phyloP scores from a whole-genome alignment of 2,329 filamentous ascomycete genomes.

The Xenosphaeropsis pyriputrescens region DNA sequence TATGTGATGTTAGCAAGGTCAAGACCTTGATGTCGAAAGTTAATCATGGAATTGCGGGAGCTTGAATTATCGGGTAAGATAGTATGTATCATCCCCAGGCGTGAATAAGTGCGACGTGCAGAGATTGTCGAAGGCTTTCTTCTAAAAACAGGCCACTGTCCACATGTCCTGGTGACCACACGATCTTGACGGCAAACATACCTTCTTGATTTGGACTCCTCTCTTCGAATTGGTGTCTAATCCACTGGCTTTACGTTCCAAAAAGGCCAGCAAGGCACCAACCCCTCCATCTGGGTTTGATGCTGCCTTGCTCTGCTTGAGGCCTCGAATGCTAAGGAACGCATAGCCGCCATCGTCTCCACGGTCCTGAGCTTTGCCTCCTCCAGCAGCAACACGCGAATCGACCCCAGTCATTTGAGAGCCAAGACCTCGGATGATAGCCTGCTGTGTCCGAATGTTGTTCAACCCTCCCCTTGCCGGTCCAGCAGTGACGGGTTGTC shows the following conservation, averaged over 20 bases:
- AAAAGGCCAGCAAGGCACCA: conserved; percentile 47
- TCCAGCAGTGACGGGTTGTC: conserved; percentile 17
- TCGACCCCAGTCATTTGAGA: conserved; percentile 15
- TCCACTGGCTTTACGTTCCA: conserved; percentile 54
- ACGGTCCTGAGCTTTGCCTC: conserved; percentile 5
- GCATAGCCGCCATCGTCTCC: conserved; percentile 10
- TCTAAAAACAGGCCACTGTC: too few species aligned
- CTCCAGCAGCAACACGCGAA: conserved; percentile 10
- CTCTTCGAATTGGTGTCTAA: conserved; percentile 27
- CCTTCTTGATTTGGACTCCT: conserved; percentile 57
- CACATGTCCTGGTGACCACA: conserved; percentile 16
- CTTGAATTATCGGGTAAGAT: conserved; percentile 7
- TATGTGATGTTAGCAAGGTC: conserved; percentile 52
- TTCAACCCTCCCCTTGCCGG: conserved; percentile 14
- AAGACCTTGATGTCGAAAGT: conserved; percentile 20
- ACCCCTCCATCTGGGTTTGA: conserved; percentile 52
- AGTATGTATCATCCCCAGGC: too few species aligned
- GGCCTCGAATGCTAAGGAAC: conserved; percentile 36
- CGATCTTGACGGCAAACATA: conserved; percentile 43
- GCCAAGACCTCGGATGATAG: conserved; percentile 22
- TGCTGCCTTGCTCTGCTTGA: conserved; percentile 54
- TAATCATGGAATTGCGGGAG: conserved; percentile 13
- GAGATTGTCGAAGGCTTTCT: conserved; percentile 9
- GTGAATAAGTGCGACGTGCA: too few species aligned
- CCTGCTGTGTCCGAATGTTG: conserved; percentile 10